Conservation (phyloP, 1,284 basidiomycete genomes). For the Apiotrichum porosum region DNA sequence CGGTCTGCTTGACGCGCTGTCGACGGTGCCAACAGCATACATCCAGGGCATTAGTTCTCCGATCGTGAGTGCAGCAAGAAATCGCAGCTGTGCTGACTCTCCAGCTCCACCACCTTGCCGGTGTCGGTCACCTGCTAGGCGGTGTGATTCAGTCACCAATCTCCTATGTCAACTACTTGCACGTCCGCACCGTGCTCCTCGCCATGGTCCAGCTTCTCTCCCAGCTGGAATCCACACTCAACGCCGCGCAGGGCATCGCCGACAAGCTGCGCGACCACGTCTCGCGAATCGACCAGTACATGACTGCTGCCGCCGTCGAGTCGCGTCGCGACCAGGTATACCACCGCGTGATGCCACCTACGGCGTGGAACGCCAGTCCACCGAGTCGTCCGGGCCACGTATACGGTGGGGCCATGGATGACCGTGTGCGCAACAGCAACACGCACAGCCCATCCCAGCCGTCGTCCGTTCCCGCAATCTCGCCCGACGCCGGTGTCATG, state of each 20-base stretch:
- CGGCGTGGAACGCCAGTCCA: slow-evolving; percentile 2
- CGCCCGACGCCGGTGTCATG: no score
- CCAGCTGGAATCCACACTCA: slow-evolving; percentile 30
- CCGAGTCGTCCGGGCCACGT: neutral
- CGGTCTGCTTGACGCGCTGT: slow-evolving; percentile 41
- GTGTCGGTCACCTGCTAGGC: slow-evolving; percentile 46
- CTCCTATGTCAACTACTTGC: slow-evolving; percentile 39
- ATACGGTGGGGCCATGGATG: slow-evolving; percentile 1
- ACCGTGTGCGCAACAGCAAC: neutral
- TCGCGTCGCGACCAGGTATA: slow-evolving; percentile 13
- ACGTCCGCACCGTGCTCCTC: slow-evolving; percentile 40
- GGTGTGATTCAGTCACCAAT: slow-evolving; percentile 42
- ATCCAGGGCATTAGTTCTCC: slow-evolving; percentile 40
- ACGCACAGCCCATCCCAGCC: neutral
- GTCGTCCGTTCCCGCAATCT: neutral
- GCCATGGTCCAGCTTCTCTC: slow-evolving; percentile 39
- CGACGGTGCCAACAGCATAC: slow-evolving; percentile 40
- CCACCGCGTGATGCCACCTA: slow-evolving; percentile 12
- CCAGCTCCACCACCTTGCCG: slow-evolving; percentile 45
- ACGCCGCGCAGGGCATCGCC: slow-evolving; percentile 30
- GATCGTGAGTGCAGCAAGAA: slow-evolving; percentile 26
- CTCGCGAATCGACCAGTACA: slow-evolving; percentile 42
- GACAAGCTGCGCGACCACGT: slow-evolving; percentile 39
- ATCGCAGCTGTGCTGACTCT: neutral
- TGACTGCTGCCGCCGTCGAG: slow-evolving; percentile 34